These are phyloP conservation scores for Eleusine coracana DNA, from an alignment of 176 grass and related monocot genomes.

Conservation along the genomic window DNA sequence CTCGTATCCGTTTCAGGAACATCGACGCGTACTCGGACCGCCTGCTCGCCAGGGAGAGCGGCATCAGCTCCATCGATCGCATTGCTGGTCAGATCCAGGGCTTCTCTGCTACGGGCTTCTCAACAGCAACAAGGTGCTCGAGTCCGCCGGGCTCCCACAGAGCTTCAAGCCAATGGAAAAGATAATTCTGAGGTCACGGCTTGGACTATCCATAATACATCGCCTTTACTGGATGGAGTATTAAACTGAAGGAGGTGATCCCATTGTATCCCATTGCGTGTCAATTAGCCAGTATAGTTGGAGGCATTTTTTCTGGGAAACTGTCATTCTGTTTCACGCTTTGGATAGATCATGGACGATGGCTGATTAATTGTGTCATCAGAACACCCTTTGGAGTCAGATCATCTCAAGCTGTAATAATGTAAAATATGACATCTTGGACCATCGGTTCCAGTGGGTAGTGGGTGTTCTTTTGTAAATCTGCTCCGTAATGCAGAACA, in stretches of 20 bases:
- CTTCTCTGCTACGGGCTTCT: constrained; percentile 83
- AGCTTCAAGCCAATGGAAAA: constrained; percentile 55
- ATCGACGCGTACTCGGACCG: constrained; percentile 75
- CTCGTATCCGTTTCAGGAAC: constrained; percentile 87
- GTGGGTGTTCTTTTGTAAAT: background rate
- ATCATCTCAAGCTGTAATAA: too few species aligned
- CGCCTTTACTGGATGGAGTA: background rate
- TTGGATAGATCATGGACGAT: constrained; percentile 14
- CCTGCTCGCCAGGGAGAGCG: constrained; percentile 79
- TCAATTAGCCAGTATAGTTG: background rate
- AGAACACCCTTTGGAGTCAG: background rate
- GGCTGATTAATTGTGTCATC: constrained; percentile 24
- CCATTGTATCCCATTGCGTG: background rate
- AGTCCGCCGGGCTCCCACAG: constrained; percentile 48
- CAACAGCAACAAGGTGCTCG: constrained; percentile 86
- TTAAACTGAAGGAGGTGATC: background rate
- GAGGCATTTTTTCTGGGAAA: background rate
- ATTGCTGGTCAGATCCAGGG: constrained; percentile 86
- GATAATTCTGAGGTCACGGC: too few species aligned
- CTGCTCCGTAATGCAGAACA: background rate
- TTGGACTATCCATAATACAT: constrained; percentile 3
- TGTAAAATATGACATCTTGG: background rate
- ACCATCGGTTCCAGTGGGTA: background rate
- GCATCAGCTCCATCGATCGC: constrained; percentile 73
- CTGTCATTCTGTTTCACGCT: background rate